Evolutionary conservation across 495 filamentous ascomycete species (phyloP), one percentile per base, ranked within the genome.

Genomic region (Oleoguttula mirabilis): DNA sequence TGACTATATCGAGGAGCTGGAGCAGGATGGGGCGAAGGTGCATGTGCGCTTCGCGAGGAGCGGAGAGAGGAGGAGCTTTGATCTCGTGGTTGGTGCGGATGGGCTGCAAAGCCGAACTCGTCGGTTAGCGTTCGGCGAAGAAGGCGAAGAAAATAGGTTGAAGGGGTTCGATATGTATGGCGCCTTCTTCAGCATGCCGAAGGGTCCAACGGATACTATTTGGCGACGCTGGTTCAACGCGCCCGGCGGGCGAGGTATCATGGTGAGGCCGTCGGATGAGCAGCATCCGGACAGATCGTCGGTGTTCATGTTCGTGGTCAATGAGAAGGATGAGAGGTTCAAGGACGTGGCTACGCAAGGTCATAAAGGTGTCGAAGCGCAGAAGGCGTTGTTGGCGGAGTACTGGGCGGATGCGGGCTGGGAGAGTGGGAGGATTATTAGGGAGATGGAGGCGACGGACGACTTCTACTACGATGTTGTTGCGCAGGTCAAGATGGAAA

Each of bases 161-260:
- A 3, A 39, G 4, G 31, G 24, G 7, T 21, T 54, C 16, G 47
- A 39, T 6, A 34, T 49, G 25, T 54, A 54, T 25, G 39, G 21
- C 10, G 38, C 21, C 10, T 50, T 41, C 28, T 54, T 54, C 42
- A 45, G 39, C 22, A 47, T 50, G 22, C 21, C 40, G 2, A 44
- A 35, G 1, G 21, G 8, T 14, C 14, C 17, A 0, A 49, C 4
- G 5, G 45, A 49, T 22, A 36, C 16, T 5, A 6, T 21, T 11
- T 53, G 50, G 50, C 32, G 45, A 27, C 41, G 47, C 10, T 54
- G 47, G 51, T 54, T 31, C 42, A 21, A 50, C 31, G 51, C 51
- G 24, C 42, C 51, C 7, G 37, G 41, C n/a, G 28, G 47, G 17
- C 17, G 43, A 23, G 34, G 41, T 17, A 34, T 54, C 19, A 41